Base-by-base conservation (phyloP, 1,139 yeast species). In the Debaryomyces udenii region DNA sequence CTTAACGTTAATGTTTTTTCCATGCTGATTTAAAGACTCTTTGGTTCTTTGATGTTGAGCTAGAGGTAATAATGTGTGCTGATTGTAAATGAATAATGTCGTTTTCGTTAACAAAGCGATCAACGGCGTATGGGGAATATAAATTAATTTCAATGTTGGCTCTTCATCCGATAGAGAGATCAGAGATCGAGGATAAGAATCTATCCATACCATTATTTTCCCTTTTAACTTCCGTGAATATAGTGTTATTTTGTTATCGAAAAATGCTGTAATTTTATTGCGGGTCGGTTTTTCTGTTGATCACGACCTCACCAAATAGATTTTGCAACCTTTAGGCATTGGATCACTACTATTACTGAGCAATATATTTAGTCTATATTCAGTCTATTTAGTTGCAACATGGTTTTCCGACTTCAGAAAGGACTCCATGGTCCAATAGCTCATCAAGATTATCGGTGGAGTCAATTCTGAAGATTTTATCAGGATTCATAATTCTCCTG, bases 401-500 rank as follows among this genome's bases (percentile, higher is more conserved):
- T 6, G 37, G 37, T n/a, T 27, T 16, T 7, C 30, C 22, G 1
- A 34, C 23, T 9, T 17, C 30, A 6, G 17, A 14, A 14, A 34
- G 16, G 15, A 6, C 18, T 4, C 37, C 37, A 7, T 49, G 50
- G 9, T 59, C 60, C 16, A 64, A 46, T 22, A 60, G 50, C 32
- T 56, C 59, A 45, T 72, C 77, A 47, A 71, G 54, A 9, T 53
- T 46, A 33, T 72, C 78, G 3, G 56, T 48, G 1, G 66, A 65
- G 44, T 71, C 78, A 16, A 70, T 62, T 44, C 61, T 63, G 39
- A 72, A 56, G 16, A 71, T 62, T 51, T 71, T 71, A 45, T 71
- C 77, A 0, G 77, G 77, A 44, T 71, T 71, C 51, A 71, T 60
- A 33, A 71, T 70, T 26, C 68, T 57, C 31, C 66, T 53, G 0